Evolutionary conservation across 345 rosid genomes (phyloP), one percentile per base, ranked within the genome.

Genomic region (Salix caprea): DNA sequence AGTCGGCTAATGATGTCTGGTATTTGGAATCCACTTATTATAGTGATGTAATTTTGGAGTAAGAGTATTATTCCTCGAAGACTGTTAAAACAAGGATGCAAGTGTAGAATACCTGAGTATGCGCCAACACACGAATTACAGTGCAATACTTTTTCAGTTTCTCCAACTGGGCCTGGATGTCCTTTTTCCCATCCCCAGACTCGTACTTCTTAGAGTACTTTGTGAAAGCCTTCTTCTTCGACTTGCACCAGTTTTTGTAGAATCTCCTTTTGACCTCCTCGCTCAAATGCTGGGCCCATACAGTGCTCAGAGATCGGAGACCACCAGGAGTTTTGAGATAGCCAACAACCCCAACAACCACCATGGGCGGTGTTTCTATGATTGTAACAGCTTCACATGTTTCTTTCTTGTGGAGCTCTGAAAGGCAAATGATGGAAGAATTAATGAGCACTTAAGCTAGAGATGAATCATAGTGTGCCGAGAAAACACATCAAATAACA

Each of bases 331-430:
- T 92, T 83, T 83, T 92, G 52, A 92, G 84, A 44, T 89, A 91
- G 11, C 90, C 94, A 74, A 91, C 96, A 77, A 92, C 92, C 40
- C 96, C 97, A 82, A 92, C 92, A 73, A 91, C 86, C 4, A 92
- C 84, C 90, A 92, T 84, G 9, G 93, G 90, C 28, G 97, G 97
- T 37, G 97, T 87, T 78, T 90, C 95, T 74, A 91, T 52, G 39
- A 92, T 81, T 0, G 97, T 92, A 48, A 92, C 95, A 67, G 95
- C 92, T 74, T 92, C 97, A 70, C 94, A 91, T 2, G 95, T 86
- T 84, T 92, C 95, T 81, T 91, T 91, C 90, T 92, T 92, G 90
- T 91, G 94, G 69, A 92, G 92, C 86, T 92, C 94, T 92, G 75
- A 9, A 46, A 30, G 18, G 14, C 52, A 14, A 46, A 46, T 46